phyloP scores from a whole-genome alignment of 2,329 filamentous ascomycete species.

The Alternaria angustiovoidea region DNA sequence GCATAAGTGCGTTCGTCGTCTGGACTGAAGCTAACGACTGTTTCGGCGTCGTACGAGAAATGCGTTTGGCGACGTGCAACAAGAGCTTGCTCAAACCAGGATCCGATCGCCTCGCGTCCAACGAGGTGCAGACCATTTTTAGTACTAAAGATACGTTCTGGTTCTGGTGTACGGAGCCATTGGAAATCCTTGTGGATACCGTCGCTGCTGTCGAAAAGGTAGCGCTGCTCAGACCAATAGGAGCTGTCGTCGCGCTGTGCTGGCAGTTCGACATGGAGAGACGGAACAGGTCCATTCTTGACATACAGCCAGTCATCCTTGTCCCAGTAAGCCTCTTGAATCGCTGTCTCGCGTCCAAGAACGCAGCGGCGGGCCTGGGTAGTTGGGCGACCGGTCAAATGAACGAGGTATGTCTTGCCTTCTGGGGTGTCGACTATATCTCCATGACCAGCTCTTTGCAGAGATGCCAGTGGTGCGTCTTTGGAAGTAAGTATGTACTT shows the following conservation, averaged over 20 bases:
- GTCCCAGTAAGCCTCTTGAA: constrained; percentile 68
- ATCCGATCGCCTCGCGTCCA: constrained; percentile 60
- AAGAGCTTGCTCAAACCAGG: constrained; percentile 61
- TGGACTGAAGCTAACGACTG: constrained; percentile 62
- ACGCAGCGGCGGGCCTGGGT: constrained; percentile 46
- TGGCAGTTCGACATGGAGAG: constrained; percentile 52
- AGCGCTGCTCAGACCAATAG: constrained; percentile 54
- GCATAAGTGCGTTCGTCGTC: constrained; percentile 68
- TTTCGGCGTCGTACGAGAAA: constrained; percentile 69
- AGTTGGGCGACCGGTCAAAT: constrained; percentile 45
- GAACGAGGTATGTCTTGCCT: constrained; percentile 47
- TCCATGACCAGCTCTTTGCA: constrained; percentile 49
- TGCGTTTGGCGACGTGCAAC: constrained; percentile 64
- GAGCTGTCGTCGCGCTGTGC: constrained; percentile 37
- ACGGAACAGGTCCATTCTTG: constrained; percentile 60
- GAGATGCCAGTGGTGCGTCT: constrained; percentile 42
- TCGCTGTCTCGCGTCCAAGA: constrained; percentile 50
- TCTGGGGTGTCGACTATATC: constrained; percentile 48
- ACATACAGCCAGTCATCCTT: constrained; percentile 70
- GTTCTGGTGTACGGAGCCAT: constrained; percentile 63
- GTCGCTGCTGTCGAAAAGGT: constrained; percentile 57
- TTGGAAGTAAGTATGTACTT: constrained; percentile 55
- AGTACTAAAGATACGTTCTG: constrained; percentile 59
- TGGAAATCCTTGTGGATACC: constrained; percentile 63
- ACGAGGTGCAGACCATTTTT: constrained; percentile 61